phyloP scores from a whole-genome alignment of 352 stramenopile species.

The Saprolegnia parasitica region DNA sequence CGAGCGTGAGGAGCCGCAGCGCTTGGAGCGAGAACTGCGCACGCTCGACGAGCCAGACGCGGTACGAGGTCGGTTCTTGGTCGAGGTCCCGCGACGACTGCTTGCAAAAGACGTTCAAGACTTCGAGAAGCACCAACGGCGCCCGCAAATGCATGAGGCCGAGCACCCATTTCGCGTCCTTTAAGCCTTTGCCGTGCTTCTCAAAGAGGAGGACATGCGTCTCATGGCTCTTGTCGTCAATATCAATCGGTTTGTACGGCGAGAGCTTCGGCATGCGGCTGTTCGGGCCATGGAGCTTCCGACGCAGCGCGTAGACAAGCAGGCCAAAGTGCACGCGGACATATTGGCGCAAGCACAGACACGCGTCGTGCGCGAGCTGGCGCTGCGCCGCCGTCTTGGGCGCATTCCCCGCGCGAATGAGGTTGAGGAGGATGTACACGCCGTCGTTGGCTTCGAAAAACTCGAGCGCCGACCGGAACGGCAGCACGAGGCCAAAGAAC shows the following conservation, averaged over 20 bases:
- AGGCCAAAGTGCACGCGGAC: slow-evolving; percentile 75
- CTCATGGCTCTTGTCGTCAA: slow-evolving; percentile 82
- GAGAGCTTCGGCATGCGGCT: slow-evolving; percentile 65
- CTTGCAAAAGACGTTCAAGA: slow-evolving; percentile 34
- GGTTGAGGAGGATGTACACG: slow-evolving; percentile 77
- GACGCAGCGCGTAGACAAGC: slow-evolving; percentile 58
- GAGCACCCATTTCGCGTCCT: slow-evolving; percentile 35
- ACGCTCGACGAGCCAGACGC: slow-evolving; percentile 72
- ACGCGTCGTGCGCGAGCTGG: slow-evolving; percentile 78
- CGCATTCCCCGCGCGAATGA: slow-evolving; percentile 73
- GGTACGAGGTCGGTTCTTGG: slow-evolving; percentile 26
- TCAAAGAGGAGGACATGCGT: slow-evolving; percentile 80
- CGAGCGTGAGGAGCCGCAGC: slow-evolving; percentile 64
- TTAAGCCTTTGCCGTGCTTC: slow-evolving; percentile 65
- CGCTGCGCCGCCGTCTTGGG: slow-evolving; percentile 71
- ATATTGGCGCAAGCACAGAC: slow-evolving; percentile 78
- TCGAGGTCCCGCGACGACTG: neutral
- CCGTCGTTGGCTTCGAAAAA: slow-evolving; percentile 83
- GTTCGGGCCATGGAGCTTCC: slow-evolving; percentile 57
- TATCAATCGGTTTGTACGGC: slow-evolving; percentile 70
- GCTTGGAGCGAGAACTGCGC: slow-evolving; percentile 77
- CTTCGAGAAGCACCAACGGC: slow-evolving; percentile 73
- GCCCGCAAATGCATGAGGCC: slow-evolving; percentile 64
- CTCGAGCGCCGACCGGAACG: slow-evolving; percentile 76
- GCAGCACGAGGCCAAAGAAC: slow-evolving; percentile 75